Evolutionary conservation across 129 eudicot species (phyloP).

Genomic region (Oenanthe sinensis): DNA sequence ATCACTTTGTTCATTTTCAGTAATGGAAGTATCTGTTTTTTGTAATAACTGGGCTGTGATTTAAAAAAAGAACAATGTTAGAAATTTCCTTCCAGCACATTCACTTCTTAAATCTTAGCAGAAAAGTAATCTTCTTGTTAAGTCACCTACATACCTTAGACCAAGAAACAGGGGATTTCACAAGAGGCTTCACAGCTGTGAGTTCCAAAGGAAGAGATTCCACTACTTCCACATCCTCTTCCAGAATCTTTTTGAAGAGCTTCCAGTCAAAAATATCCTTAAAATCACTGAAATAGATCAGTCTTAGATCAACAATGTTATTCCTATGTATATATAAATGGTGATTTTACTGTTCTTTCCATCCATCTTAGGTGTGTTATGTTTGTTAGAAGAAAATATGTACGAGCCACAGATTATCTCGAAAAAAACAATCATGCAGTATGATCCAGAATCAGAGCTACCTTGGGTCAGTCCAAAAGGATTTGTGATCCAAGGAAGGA

Average conservation of each 20-base stretch:
- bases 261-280: conserved; percentile 51
- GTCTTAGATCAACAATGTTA: conserved; percentile 12
- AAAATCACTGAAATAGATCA: conserved; percentile 42
- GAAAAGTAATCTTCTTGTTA: background rate
- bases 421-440: background rate
- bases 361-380: too few species aligned
- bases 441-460: conserved; percentile 5
- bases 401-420: background rate
- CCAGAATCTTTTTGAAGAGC: conserved; percentile 35
- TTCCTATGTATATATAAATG: background rate
- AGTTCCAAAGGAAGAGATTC: conserved; percentile 46
- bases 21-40: conserved; percentile 30
- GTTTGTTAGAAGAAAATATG: too few species aligned
- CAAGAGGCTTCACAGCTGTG: conserved; percentile 17
- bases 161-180: conserved; percentile 57
- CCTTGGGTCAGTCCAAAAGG: conserved; percentile 67
- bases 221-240: conserved; percentile 43
- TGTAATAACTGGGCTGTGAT: conserved; percentile 49
- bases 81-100: background rate
- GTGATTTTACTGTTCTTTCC: background rate
- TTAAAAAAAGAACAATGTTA: conserved; percentile 6
- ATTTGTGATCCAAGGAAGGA: conserved; percentile 55
- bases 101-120: background rate
- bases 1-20: conserved; percentile 35
- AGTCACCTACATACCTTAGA: conserved; percentile 43